Percentiles rank a stretch among this genome's conserved stretches.
phyloP scores from a whole-genome alignment of 2,329 filamentous ascomycete species.

The Nakataea oryzae region DNA sequence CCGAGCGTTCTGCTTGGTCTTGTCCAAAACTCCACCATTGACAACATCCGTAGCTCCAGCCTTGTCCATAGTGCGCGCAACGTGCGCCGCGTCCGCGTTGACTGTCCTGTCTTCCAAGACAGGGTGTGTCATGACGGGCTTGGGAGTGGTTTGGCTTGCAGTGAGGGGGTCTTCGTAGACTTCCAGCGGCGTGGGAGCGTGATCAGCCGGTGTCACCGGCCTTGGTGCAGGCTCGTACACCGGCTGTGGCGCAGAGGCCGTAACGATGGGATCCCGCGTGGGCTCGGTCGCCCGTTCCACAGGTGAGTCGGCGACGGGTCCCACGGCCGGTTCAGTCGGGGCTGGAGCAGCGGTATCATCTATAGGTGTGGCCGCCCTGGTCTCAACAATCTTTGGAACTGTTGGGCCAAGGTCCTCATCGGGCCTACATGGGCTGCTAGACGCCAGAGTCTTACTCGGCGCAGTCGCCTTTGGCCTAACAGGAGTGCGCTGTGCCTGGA shows the following conservation, averaged over 20 bases:
- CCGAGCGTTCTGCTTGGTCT: constrained; percentile 44
- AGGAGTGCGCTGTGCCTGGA: constrained; percentile 5
- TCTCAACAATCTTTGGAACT: constrained; percentile 31
- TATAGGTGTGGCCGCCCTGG: background rate
- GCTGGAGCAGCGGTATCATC: constrained; percentile 6
- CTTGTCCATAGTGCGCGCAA: constrained; percentile 13
- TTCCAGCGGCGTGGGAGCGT: constrained; percentile 30
- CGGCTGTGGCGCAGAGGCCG: constrained; percentile 3
- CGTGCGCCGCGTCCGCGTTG: constrained; percentile 40
- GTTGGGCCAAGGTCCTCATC: constrained; percentile 45
- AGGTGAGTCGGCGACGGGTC: background rate
- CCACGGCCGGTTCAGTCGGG: background rate
- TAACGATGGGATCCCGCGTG: too few species aligned
- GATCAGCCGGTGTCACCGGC: constrained; percentile 7
- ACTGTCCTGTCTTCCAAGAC: constrained; percentile 51
- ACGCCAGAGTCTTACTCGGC: constrained; percentile 1
- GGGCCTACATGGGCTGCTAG: constrained; percentile 33
- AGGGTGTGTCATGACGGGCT: constrained; percentile 31
- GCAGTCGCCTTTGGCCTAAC: too few species aligned
- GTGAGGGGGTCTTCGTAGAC: constrained; percentile 56
- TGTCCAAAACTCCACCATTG: constrained; percentile 29
- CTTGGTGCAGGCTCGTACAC: constrained; percentile 5
- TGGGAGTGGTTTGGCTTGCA: constrained; percentile 33
- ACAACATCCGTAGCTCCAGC: constrained; percentile 4
- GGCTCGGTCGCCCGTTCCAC: constrained; percentile 7